Evolutionary conservation across 2,329 filamentous ascomycete genomes (phyloP).

Genomic region (Gaeumannomyces sp.): DNA sequence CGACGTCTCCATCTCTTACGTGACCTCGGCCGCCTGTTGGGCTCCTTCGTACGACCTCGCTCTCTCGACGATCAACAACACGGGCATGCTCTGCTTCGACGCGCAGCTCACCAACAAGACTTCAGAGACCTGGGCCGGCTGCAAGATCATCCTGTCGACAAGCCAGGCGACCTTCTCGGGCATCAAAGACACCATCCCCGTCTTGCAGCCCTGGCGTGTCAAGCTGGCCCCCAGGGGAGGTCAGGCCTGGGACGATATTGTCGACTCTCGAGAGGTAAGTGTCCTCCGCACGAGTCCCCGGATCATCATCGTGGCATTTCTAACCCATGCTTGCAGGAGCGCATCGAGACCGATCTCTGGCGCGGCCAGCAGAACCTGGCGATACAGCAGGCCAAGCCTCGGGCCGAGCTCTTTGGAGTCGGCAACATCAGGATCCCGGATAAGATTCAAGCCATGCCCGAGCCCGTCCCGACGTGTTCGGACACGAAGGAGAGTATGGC

Average conservation of each 20-base stretch:
- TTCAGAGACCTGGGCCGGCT: constrained; percentile 57
- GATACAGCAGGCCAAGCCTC: constrained; percentile 22
- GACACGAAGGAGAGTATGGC: too few species aligned
- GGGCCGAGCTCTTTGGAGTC: constrained; percentile 30
- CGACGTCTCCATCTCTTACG: constrained; percentile 51
- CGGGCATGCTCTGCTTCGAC: constrained; percentile 52
- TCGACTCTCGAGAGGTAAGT: constrained; percentile 28
- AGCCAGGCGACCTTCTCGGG: constrained; percentile 54
- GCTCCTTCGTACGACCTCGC: constrained; percentile 55
- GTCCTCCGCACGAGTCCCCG: too few species aligned
- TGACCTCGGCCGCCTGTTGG: constrained; percentile 54
- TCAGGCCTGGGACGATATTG: constrained; percentile 21
- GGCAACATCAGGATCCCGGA: too few species aligned
- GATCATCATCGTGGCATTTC: too few species aligned
- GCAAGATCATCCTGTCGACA: constrained; percentile 55
- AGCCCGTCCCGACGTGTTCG: too few species aligned
- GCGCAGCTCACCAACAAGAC: constrained; percentile 57
- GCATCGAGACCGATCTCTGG: constrained; percentile 25
- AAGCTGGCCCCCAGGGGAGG: constrained; percentile 32
- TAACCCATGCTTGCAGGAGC: constrained; percentile 20
- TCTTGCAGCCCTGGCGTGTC: constrained; percentile 51
- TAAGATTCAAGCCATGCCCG: not conserved
- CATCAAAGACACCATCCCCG: constrained; percentile 48
- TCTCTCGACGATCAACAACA: constrained; percentile 48
- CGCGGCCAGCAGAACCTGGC: constrained; percentile 19